Evolutionary conservation across 2,329 filamentous ascomycete genomes (phyloP).

Genomic region (Hypocreales sp.): DNA sequence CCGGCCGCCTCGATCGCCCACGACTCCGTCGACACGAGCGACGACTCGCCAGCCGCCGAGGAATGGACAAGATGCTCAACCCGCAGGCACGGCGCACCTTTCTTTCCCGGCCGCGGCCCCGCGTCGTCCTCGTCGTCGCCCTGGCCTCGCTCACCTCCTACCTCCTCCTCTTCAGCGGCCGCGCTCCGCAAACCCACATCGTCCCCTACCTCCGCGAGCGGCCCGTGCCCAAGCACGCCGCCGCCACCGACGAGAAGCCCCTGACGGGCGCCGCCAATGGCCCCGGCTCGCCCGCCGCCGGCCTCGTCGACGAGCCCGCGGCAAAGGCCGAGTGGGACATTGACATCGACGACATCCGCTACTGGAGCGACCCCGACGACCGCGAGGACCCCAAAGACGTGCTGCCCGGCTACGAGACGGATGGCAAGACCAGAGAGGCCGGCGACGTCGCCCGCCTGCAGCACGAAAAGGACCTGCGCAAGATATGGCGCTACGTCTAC

Average conservation of each 20-base stretch:
- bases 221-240: neutral
- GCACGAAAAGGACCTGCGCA: constrained; percentile 26
- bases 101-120: constrained; percentile 22
- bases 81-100: constrained; percentile 13
- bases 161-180: constrained; percentile 24
- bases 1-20: no score
- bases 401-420: constrained; percentile 19
- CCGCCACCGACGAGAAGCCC: neutral
- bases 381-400: constrained; percentile 17
- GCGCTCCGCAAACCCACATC: constrained; percentile 16
- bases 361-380: constrained; percentile 20
- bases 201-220: constrained; percentile 14
- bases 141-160: constrained; percentile 25
- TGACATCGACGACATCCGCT: constrained; percentile 16
- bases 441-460: constrained; percentile 18
- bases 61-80: constrained; percentile 17
- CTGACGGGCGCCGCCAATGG: constrained; percentile 1
- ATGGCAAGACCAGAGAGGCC: constrained; percentile 17
- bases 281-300: neutral
- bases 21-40: no score
- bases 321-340: constrained; percentile 16
- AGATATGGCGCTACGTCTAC: constrained; percentile 23
- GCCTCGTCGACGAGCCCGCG: constrained; percentile 5
- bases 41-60: no score
- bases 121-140: constrained; percentile 23